Evolutionary conservation across 2,329 filamentous ascomycete species (phyloP), one percentile per base, ranked within the genome.

Genomic region (Fusarium duplospermum): DNA sequence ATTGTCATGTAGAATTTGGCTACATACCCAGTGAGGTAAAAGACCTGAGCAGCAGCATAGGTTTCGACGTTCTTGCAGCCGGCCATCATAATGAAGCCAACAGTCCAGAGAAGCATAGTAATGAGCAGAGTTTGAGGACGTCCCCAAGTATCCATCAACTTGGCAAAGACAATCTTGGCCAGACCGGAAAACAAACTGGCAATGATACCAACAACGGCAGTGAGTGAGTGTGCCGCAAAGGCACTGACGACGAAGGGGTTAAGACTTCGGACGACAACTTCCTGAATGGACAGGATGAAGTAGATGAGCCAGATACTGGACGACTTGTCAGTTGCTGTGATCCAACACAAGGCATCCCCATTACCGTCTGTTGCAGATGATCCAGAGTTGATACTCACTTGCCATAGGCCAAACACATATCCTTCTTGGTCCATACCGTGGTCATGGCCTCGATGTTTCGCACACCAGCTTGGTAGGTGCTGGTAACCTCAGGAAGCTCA

Each of bases 71-170:
- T 66, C 10, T 61, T 38, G 22, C 57, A 66, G 13, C 18, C 42
- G 13, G 63, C 40, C 24, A 54, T 63, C 81, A 93, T 86, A 64
- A 91, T 84, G 62, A 91, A 85, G 14, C 83, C 83, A 67, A 84
- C 22, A 4, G 86, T 83, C 71, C 86, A 85, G 31, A 89, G 81
- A 7, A 84, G 62, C 8, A 89, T 83, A 68, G 87, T 87, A 38
- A 90, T 72, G 33, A 86, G 81, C 74, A 90, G 87, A 8, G 89
- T 89, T 75, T 91, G 86, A 13, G 89, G 86, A 61, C 90, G 88
- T 64, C 89, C 90, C 83, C 89, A 92, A 14, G 91, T 84, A 80
- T 92, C 89, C 52, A 91, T 84, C 18, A 91, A 81, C 78, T 92
- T 92, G 38, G 90, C 90, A 76, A 90, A 86, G 3, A 89, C 88